phyloP scores from a whole-genome alignment of 2,329 filamentous ascomycete species.

The Thelonectria discophora region DNA sequence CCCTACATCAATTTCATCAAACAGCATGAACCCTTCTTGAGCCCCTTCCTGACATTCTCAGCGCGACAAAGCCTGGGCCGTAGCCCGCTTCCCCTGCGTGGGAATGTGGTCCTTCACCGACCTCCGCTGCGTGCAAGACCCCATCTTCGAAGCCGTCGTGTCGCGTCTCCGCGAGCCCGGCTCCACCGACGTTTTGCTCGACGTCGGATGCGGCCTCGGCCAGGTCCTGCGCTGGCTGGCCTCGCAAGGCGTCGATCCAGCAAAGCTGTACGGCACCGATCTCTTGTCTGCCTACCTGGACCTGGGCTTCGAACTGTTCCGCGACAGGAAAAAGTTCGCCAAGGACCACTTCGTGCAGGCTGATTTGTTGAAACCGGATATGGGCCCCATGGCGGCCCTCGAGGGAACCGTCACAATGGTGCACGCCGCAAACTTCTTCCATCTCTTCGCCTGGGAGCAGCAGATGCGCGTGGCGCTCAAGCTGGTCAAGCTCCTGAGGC shows the following conservation, averaged over 20 bases:
- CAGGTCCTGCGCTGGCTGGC: slow-evolving; percentile 7
- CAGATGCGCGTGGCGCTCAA: not conserved
- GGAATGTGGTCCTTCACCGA: slow-evolving; percentile 16
- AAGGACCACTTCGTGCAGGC: not conserved
- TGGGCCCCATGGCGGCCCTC: not conserved
- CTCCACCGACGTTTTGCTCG: not conserved
- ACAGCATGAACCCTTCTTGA: not conserved
- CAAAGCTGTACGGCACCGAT: slow-evolving; percentile 6
- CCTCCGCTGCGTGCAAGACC: not conserved
- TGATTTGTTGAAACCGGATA: not conserved
- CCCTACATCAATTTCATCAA: no score
- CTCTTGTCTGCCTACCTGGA: slow-evolving; percentile 2
- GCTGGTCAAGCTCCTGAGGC: not conserved
- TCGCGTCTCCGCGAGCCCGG: not conserved
- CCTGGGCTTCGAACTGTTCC: slow-evolving; percentile 9
- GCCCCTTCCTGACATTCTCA: not conserved
- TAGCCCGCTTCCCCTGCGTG: slow-evolving; percentile 1
- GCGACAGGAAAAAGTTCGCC: not conserved
- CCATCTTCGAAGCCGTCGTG: not conserved
- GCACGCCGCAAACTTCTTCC: slow-evolving; percentile 10
- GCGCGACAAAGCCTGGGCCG: slow-evolving; percentile 9
- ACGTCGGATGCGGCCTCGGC: slow-evolving; percentile 12
- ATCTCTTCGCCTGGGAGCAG: slow-evolving; percentile 10
- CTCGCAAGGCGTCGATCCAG: not conserved
- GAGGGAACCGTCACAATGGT: not conserved